These are phyloP conservation scores for Blastocystis hominis DNA, from an alignment of 352 stramenopile species.

Conservation along the genomic window DNA sequence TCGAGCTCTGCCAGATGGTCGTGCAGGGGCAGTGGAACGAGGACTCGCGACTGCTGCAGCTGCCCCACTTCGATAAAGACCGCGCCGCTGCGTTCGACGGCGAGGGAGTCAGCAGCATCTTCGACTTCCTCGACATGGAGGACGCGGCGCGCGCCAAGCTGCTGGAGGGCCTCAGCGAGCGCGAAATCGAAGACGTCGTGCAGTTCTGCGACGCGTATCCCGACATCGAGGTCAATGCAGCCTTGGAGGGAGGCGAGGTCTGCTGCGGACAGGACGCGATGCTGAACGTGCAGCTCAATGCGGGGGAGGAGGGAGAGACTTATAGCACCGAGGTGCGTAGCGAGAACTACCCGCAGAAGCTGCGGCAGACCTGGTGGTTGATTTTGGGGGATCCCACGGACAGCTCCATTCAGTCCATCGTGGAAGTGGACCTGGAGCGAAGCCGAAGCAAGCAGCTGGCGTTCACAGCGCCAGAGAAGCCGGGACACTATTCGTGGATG, in stretches of 20 bases:
- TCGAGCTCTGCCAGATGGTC: slow-evolving; percentile 98
- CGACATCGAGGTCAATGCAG: slow-evolving; percentile 86
- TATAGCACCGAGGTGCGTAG: background rate
- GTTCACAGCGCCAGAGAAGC: slow-evolving; percentile 84
- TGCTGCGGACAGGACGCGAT: background rate
- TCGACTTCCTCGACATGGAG: slow-evolving; percentile 73
- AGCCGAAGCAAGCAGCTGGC: slow-evolving; percentile 79
- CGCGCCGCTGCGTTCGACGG: slow-evolving; percentile 60
- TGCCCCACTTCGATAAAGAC: slow-evolving; percentile 87
- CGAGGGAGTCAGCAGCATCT: slow-evolving; percentile 72
- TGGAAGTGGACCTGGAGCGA: slow-evolving; percentile 81
- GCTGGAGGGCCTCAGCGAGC: slow-evolving; percentile 71
- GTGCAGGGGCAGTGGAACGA: slow-evolving; percentile 94
- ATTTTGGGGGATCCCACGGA: slow-evolving; percentile 85
- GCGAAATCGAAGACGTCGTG: slow-evolving; percentile 88
- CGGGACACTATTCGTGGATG: slow-evolving; percentile 83
- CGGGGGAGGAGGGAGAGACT: slow-evolving; percentile 71
- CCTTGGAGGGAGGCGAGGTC: slow-evolving; percentile 66
- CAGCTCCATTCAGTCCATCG: slow-evolving; percentile 91
- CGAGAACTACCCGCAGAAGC: slow-evolving; percentile 71
- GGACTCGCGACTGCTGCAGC: slow-evolving; percentile 85
- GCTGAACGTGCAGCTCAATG: background rate
- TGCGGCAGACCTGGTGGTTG: slow-evolving; percentile 95
- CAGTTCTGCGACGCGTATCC: slow-evolving; percentile 98
- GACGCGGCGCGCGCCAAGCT: slow-evolving; percentile 74